Evolutionary conservation across 345 rosid species (phyloP).

Genomic region (Brassica napus): Da-Ae NC_063452.1:2801001-2801500

Average conservation of each 20-base stretch:
- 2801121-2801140: slow-evolving; percentile 16
- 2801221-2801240: slow-evolving; percentile 4
- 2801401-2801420: neutral
- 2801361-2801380: slow-evolving; percentile 8
- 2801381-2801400: too few species aligned
- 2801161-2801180: neutral
- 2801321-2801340: slow-evolving; percentile 32
- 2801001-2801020: slow-evolving; percentile 54
- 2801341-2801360: slow-evolving; percentile 20
- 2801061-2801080: slow-evolving; percentile 40
- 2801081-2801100: slow-evolving; percentile 18
- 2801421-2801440: neutral
- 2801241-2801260: slow-evolving; percentile 33
- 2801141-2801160: slow-evolving; percentile 20
- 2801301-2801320: slow-evolving; percentile 31
- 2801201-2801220: slow-evolving; percentile 16
- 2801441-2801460: neutral
- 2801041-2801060: slow-evolving; percentile 72
- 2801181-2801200: slow-evolving; percentile 15
- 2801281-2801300: slow-evolving; percentile 1
- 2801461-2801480: neutral
- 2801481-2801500: neutral
- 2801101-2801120: slow-evolving; percentile 31
- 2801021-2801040: slow-evolving; percentile 51
- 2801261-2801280: slow-evolving; percentile 34